Conservation (phyloP, 2,329 filamentous ascomycete species). For the Monascus ruber region DNA sequence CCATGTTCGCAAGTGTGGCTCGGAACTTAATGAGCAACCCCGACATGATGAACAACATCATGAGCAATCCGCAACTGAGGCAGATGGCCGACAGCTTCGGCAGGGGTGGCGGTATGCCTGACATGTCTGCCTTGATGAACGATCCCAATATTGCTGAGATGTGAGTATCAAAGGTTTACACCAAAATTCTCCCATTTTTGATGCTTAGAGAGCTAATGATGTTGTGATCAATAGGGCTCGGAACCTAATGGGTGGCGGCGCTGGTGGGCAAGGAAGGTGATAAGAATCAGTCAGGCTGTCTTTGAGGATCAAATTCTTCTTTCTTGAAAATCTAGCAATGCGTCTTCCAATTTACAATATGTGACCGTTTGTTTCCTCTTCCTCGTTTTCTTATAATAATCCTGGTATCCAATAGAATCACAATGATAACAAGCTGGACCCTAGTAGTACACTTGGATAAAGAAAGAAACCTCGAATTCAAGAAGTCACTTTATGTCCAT, state of each 20-base stretch:
- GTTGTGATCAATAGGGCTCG: slow-evolving; percentile 40
- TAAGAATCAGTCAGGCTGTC: neutral
- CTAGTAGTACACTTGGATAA: too few relatives aligned
- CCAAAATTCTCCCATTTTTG: neutral
- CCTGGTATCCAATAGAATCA: too few relatives aligned
- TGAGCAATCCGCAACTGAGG: slow-evolving; percentile 82
- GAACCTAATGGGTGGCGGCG: slow-evolving; percentile 55
- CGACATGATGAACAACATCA: slow-evolving; percentile 78
- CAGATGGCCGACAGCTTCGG: slow-evolving; percentile 77
- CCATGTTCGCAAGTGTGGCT: slow-evolving; percentile 96
- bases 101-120: slow-evolving; percentile 72
- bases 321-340: neutral
- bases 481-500: too few relatives aligned
- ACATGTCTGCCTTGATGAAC: slow-evolving; percentile 74
- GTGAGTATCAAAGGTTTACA: slow-evolving; percentile 45
- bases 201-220: slow-evolving; percentile 4
- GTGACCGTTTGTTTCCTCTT: neutral
- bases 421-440: too few relatives aligned
- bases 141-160: slow-evolving; percentile 88
- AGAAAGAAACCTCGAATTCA: too few relatives aligned
- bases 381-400: neutral
- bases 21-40: slow-evolving; percentile 97
- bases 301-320: neutral
- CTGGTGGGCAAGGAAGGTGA: slow-evolving; percentile 29
- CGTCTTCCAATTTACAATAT: too few relatives aligned